These are phyloP conservation scores for Pythium brachiatum DNA, from an alignment of 352 stramenopile species.

Conservation along the genomic window DNA sequence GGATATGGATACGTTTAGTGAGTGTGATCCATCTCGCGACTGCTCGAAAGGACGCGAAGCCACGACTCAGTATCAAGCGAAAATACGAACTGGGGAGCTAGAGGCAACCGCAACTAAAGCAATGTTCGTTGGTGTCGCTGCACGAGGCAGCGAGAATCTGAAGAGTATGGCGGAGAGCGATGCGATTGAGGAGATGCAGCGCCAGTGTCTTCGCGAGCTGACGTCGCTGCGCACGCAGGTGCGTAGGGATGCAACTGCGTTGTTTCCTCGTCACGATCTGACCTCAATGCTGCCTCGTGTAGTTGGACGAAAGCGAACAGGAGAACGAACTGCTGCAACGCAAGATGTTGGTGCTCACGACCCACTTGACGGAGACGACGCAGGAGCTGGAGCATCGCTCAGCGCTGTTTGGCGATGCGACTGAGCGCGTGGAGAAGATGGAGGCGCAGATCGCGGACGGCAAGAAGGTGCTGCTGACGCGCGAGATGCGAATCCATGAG, in stretches of 20 bases:
- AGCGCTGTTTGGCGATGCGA: constrained; percentile 46
- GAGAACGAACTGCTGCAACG: constrained; percentile 36
- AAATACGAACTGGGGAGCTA: too few relatives aligned
- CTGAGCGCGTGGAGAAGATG: constrained; percentile 38
- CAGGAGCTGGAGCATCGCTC: constrained; percentile 53
- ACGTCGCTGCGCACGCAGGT: constrained; percentile 28
- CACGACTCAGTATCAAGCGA: too few relatives aligned
- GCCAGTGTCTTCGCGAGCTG: constrained; percentile 38
- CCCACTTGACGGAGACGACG: constrained; percentile 50
- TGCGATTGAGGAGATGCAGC: constrained; percentile 21
- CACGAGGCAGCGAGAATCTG: background rate
- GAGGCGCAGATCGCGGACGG: constrained; percentile 41
- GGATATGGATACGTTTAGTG: background rate
- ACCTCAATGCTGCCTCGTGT: too few relatives aligned
- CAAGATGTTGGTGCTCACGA: constrained; percentile 38
- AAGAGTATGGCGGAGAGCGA: background rate
- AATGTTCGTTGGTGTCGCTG: background rate
- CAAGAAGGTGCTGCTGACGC: constrained; percentile 50
- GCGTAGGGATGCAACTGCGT: background rate
- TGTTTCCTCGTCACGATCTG: too few relatives aligned
- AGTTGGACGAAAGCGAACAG: constrained; percentile 33
- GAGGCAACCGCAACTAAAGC: background rate
- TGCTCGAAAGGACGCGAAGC: background rate
- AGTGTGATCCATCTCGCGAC: background rate
- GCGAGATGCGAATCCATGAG: constrained; percentile 62